Base-by-base conservation (phyloP, 1,139 yeast genomes). In the Geotrichum klebahnii region DNA sequence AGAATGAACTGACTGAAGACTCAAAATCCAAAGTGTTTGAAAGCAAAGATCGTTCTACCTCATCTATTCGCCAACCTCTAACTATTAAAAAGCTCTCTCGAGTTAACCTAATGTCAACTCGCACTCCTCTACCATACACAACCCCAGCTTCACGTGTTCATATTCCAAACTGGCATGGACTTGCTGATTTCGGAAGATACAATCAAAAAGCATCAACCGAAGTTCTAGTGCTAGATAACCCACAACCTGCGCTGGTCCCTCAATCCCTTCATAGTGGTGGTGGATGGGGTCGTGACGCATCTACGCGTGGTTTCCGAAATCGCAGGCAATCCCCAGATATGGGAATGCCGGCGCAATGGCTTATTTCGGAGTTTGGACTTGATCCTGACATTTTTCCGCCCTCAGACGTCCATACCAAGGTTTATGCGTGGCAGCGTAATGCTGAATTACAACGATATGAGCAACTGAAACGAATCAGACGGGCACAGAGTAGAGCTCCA, bases 31-130 rank as follows among this genome's bases (percentile, higher is more conserved):
- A 31, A 5, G 9, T 6, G 29, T 26, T 42, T 4, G 16, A 47
- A 14, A 48, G 46, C n/a, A n/a, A n/a, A n/a, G n/a, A n/a, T n/a
- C n/a, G n/a, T n/a, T n/a, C 35, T n/a, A 29, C 14, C 22, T n/a
- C 8, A 34, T 23, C 22, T 14, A n/a, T 44, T 19, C 35, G 32
- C 14, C 23, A 14, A 14, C 42, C 41, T 5, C 19, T 35, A 10
- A 37, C 28, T 9, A n/a, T 19, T 10, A 16, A 14, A 17, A 35
- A 9, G n/a, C 20, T 31, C 6, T 24, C 29, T 14, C 45, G 45
- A 31, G 22, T 42, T n/a, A 42, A 42, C 38, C 29, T 42, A 10
- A 23, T 42, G 31, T 28, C 45, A 6, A 42, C 45, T 3, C 35
- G 14, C 24, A 42, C 45, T 5, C 45, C 45, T 12, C 38, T 42